Conservation (phyloP, 148 eudicot species). For the Nepenthes gracilis region DNA sequence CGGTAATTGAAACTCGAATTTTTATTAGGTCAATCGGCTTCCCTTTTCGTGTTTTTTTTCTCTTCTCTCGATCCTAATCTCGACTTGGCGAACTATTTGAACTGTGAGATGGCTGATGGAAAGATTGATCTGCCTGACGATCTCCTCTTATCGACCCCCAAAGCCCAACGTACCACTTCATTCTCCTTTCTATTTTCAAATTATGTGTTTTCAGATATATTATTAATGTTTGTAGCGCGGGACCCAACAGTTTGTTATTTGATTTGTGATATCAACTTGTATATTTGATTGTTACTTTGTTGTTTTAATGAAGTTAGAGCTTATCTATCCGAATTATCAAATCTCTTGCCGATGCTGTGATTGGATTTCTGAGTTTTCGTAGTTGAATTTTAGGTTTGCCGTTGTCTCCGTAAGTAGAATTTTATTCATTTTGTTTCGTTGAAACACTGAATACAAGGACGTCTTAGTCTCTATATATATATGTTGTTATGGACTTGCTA, state of each 20-base stretch:
- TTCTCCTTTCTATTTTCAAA: background rate
- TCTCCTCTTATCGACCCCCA: slow-evolving; percentile 49
- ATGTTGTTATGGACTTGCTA: too few species aligned
- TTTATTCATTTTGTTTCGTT: too few species aligned
- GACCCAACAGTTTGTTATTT: too few species aligned
- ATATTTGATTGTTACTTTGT: background rate
- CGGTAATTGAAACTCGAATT: background rate
- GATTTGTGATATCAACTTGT: background rate
- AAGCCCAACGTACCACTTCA: slow-evolving; percentile 9
- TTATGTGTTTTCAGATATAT: background rate
- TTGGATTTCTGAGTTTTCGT: too few species aligned
- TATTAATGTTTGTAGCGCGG: background rate
- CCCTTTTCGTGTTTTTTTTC: background rate
- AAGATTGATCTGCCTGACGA: slow-evolving; percentile 62
- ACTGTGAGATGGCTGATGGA: slow-evolving; percentile 39
- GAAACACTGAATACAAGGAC: too few species aligned
- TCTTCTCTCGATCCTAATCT: slow-evolving; percentile 6
- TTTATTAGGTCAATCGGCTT: background rate
- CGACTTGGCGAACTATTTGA: slow-evolving; percentile 5
- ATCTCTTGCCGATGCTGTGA: too few species aligned
- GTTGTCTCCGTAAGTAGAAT: too few species aligned
- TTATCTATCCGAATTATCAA: too few species aligned
- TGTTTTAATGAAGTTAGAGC: too few species aligned
- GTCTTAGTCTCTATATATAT: too few species aligned
- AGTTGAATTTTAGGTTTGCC: too few species aligned